These are phyloP conservation scores for Plasmodium vivax DNA, from an alignment of 169 alveolate species.

Conservation along the genomic window DNA sequence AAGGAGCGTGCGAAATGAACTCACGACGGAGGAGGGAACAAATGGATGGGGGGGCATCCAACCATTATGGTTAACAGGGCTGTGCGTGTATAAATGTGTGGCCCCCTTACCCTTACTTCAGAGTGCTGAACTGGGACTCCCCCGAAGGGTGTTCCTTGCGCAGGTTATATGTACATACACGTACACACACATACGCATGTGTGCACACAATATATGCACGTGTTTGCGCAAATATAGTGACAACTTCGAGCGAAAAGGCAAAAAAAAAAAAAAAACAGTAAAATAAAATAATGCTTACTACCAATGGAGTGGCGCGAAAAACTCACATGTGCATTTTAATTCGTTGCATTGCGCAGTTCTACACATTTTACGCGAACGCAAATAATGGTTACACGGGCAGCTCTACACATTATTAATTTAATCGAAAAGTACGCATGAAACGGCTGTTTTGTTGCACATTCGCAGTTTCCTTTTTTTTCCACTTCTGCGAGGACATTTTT, in stretches of 20 bases:
- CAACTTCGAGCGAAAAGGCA: neutral
- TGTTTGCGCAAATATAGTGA: neutral
- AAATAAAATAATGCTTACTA: neutral
- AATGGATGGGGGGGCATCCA: neutral
- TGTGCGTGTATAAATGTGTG: neutral
- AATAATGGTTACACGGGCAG: neutral
- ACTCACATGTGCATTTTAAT: neutral
- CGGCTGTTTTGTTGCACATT: neutral
- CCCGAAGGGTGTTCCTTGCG: neutral
- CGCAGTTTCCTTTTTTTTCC: neutral
- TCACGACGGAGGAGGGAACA: neutral
- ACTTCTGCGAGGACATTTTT: neutral
- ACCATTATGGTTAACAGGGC: neutral
- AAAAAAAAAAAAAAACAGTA: neutral
- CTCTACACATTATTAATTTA: neutral
- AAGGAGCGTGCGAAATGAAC: constrained; percentile 11
- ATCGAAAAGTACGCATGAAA: neutral
- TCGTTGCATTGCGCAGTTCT: neutral
- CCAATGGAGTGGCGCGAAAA: neutral
- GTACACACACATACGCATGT: neutral
- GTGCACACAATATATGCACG: neutral
- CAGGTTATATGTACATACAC: neutral
- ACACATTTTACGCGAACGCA: neutral
- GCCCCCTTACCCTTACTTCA: neutral
- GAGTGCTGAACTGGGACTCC: neutral